These are phyloP conservation scores for Tephrocybe rancida DNA, from an alignment of 768 basidiomycete species.

Conservation along the genomic window DNA sequence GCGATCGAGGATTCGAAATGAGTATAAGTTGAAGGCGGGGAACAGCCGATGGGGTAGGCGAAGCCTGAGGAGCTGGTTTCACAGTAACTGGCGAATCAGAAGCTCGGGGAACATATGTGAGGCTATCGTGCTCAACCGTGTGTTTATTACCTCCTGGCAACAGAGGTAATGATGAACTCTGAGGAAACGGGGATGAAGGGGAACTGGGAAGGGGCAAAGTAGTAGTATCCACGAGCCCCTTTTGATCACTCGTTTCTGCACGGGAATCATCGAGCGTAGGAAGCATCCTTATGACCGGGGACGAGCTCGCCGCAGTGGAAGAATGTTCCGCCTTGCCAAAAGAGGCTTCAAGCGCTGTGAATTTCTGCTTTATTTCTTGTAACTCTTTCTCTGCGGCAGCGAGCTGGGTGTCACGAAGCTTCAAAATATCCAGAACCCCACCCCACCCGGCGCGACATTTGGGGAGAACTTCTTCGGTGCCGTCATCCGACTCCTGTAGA, in stretches of 20 bases:
- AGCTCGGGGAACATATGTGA: not conserved
- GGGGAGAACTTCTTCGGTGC: conserved; percentile 9
- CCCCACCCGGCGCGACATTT: conserved; percentile 22
- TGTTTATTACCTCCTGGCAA: not conserved
- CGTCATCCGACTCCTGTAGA: conserved; percentile 9
- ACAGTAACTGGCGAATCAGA: not conserved
- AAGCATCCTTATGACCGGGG: not conserved
- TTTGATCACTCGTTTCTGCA: not conserved
- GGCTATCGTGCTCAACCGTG: too few relatives aligned
- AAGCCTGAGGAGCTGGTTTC: not conserved
- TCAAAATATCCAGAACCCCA: conserved; percentile 15
- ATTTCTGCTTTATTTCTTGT: conserved; percentile 18
- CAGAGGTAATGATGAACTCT: not conserved
- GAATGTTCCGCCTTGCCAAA: conserved; percentile 5
- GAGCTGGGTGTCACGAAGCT: conserved; percentile 15
- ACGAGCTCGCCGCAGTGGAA: not conserved
- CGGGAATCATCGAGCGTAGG: not conserved
- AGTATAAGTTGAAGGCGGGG: not conserved
- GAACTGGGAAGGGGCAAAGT: not conserved
- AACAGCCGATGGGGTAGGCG: not conserved
- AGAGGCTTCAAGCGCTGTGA: conserved; percentile 19
- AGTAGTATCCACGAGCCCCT: not conserved
- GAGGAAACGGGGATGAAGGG: not conserved
- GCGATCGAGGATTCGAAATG: not conserved
- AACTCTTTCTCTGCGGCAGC: conserved; percentile 20